phyloP scores from a whole-genome alignment of 2,329 filamentous ascomycete genomes.

The Blumeria hordei region DNA sequence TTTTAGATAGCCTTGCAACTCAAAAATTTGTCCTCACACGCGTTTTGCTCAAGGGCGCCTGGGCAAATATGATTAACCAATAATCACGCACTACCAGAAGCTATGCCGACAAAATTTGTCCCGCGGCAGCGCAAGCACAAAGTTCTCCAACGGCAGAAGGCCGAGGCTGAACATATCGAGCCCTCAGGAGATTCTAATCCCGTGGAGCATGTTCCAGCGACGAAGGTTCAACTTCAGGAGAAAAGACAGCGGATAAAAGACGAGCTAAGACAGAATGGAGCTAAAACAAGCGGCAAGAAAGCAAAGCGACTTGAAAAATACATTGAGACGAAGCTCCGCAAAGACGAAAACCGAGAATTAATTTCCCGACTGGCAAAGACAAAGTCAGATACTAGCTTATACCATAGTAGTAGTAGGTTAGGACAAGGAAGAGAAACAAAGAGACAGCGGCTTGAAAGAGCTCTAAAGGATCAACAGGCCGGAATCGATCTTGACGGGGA shows the following conservation, averaged over 20 bases:
- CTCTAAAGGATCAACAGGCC: constrained; percentile 37
- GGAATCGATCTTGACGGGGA: constrained; percentile 23
- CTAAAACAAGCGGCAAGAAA: constrained; percentile 38
- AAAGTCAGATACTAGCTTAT: constrained; percentile 60
- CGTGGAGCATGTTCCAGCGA: constrained; percentile 23
- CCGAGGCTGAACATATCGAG: constrained; percentile 16
- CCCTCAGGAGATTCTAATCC: constrained; percentile 27
- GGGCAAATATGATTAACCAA: too few relatives aligned
- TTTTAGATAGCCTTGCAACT: too few relatives aligned
- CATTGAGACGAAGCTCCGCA: constrained; percentile 73
- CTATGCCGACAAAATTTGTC: constrained; percentile 23
- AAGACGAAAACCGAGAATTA: constrained; percentile 71
- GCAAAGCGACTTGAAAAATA: constrained; percentile 44
- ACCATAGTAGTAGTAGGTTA: constrained; percentile 54
- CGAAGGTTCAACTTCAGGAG: constrained; percentile 23
- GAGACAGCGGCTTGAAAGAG: constrained; percentile 38
- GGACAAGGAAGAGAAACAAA: constrained; percentile 51
- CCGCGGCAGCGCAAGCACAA: constrained; percentile 44
- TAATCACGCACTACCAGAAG: too few relatives aligned
- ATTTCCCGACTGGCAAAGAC: constrained; percentile 59
- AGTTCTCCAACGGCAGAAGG: constrained; percentile 36
- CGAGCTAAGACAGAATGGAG: constrained; percentile 25
- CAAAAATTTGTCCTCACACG: too few relatives aligned
- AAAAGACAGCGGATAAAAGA: constrained; percentile 30
- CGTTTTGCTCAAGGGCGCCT: too few relatives aligned